Conservation (phyloP, 345 rosid species). For the Nephelium lappaceum region DNA sequence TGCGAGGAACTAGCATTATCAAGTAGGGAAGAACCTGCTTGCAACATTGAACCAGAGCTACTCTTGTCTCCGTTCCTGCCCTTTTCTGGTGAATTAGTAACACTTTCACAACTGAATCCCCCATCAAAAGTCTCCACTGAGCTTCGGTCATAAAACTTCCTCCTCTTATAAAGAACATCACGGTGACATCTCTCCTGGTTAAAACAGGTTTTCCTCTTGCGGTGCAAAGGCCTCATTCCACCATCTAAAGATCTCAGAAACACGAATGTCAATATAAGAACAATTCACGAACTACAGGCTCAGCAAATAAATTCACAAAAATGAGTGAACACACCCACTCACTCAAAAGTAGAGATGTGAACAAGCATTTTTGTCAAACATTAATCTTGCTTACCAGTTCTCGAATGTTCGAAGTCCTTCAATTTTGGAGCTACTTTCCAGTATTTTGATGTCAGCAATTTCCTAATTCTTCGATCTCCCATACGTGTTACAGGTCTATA, state of each 20-base stretch:
- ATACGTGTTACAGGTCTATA: conserved; percentile 62
- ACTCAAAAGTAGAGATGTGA: background rate
- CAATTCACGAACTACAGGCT: conserved; percentile 4
- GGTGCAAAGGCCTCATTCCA: conserved; percentile 50
- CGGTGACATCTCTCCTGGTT: conserved; percentile 47
- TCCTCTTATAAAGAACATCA: conserved; percentile 59
- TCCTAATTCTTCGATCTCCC: conserved; percentile 63
- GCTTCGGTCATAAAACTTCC: conserved; percentile 59
- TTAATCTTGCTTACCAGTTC: conserved; percentile 55
- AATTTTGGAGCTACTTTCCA: conserved; percentile 67
- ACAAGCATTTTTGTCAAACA: conserved; percentile 10
- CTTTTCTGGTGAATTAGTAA: conserved; percentile 70
- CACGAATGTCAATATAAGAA: conserved; percentile 20
- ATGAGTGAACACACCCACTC: background rate
- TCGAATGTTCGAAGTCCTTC: conserved; percentile 55
- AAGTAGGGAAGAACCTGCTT: conserved; percentile 45
- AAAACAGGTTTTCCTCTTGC: conserved; percentile 58
- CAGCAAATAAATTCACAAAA: background rate
- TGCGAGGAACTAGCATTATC: conserved; percentile 9
- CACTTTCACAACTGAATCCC: conserved; percentile 82
- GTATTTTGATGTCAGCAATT: conserved; percentile 58
- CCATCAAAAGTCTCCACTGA: conserved; percentile 67
- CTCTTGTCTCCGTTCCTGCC: conserved; percentile 37
- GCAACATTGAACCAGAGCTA: conserved; percentile 26
- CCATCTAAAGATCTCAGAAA: conserved; percentile 45